Percentiles rank a stretch among this genome's conserved stretches.
Evolutionary conservation across 2,329 filamentous ascomycete genomes (phyloP).

Genomic region (Talaromyces marneffei): DNA sequence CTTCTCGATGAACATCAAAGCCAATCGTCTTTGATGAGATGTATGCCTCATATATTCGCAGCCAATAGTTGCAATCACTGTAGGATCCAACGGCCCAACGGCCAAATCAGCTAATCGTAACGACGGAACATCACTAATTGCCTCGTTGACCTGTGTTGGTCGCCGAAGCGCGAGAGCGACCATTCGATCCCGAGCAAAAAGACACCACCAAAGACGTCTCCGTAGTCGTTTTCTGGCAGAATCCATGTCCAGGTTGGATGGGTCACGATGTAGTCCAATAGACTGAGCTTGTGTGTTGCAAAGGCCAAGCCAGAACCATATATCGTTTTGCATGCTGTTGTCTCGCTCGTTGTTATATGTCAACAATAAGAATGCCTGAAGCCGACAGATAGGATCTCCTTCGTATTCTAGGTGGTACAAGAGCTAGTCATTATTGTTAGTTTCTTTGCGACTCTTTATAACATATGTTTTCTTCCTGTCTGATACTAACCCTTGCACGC

Average conservation of each 20-base stretch:
- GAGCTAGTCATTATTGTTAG: constrained; percentile 47
- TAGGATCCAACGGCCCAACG: constrained; percentile 57
- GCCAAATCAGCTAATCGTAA: constrained; percentile 74
- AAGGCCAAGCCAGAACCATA: constrained; percentile 92
- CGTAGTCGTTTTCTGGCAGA: constrained; percentile 64
- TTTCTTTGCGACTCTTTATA: not conserved
- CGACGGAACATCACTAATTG: constrained; percentile 86
- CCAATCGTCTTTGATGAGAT: constrained; percentile 67
- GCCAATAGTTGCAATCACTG: constrained; percentile 57
- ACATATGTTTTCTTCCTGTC: not conserved
- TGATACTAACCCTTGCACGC: constrained; percentile 64
- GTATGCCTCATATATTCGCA: constrained; percentile 65
- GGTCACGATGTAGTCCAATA: constrained; percentile 77
- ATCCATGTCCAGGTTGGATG: constrained; percentile 63
- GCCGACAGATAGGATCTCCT: constrained; percentile 72
- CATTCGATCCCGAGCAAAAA: constrained; percentile 83
- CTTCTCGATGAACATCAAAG: constrained; percentile 80
- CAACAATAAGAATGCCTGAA: constrained; percentile 79
- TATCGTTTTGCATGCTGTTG: constrained; percentile 79
- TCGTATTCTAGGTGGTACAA: constrained; percentile 91
- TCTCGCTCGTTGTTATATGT: constrained; percentile 93
- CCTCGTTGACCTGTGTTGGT: constrained; percentile 80
- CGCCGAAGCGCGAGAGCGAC: constrained; percentile 84
- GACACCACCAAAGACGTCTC: constrained; percentile 91
- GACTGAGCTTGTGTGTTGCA: constrained; percentile 82